Conservation (phyloP, 805 yeast genomes). For the Pichia gijzeniarum region DNA sequence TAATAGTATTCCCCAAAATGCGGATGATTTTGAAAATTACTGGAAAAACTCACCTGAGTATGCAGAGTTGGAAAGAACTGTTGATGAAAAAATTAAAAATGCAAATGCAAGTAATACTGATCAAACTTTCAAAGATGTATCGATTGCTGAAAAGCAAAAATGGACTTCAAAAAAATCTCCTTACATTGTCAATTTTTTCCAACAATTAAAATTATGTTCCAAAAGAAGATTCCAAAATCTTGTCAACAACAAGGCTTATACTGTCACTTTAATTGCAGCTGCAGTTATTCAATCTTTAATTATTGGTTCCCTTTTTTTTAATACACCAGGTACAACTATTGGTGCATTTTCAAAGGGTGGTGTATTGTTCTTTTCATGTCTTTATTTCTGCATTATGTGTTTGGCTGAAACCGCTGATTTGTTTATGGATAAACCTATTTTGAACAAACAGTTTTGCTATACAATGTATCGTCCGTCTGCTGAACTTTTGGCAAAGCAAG, state of each 20-base stretch:
- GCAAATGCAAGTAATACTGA: conserved; percentile 30
- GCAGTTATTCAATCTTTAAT: conserved; percentile 51
- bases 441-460: conserved; percentile 58
- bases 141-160: conserved; percentile 32
- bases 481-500: conserved; percentile 50
- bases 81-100: conserved; percentile 31
- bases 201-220: conserved; percentile 47
- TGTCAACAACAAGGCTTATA: conserved; percentile 50
- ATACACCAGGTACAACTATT: conserved; percentile 40
- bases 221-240: conserved; percentile 48
- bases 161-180: conserved; percentile 34
- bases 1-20: conserved; percentile 48
- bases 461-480: conserved; percentile 66
- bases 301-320: conserved; percentile 55
- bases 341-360: conserved; percentile 64
- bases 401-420: conserved; percentile 55
- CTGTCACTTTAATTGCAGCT: conserved; percentile 43
- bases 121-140: conserved; percentile 26
- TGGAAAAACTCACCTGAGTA: conserved; percentile 56
- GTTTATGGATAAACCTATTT: conserved; percentile 55
- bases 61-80: conserved; percentile 29
- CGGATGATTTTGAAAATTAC: conserved; percentile 51
- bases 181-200: conserved; percentile 35
- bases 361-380: conserved; percentile 51
- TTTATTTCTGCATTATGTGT: conserved; percentile 55